These are phyloP conservation scores for Lactifluus piperatus DNA, from an alignment of 768 basidiomycete genomes.

Conservation along the genomic window DNA sequence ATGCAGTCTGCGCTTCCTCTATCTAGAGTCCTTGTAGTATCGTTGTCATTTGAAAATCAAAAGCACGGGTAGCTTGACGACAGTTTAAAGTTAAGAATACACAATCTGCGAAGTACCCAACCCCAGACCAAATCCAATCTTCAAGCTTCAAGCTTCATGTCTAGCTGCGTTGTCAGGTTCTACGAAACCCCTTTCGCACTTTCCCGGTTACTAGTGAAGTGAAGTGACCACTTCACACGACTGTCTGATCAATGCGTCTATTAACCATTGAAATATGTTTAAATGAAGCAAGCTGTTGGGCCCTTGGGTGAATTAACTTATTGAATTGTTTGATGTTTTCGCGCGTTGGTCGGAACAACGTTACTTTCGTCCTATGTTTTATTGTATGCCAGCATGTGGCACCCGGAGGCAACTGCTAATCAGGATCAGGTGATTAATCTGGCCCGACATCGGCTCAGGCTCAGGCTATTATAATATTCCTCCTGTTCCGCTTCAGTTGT, in stretches of 20 bases:
- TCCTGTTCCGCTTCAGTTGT: too few relatives aligned
- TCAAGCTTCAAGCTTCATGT: neutral
- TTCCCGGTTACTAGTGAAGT: neutral
- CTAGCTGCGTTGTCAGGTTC: neutral
- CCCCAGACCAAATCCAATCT: neutral
- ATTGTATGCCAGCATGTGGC: neutral
- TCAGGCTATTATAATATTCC: too few relatives aligned
- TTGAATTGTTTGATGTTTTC: neutral
- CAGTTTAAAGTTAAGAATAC: neutral
- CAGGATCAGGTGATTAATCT: too few relatives aligned
- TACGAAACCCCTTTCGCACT: neutral
- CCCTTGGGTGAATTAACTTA: neutral
- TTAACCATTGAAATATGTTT: neutral
- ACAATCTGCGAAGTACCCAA: neutral
- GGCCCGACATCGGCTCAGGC: too few relatives aligned
- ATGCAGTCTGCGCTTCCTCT: neutral
- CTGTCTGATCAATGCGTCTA: neutral
- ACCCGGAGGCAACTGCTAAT: too few relatives aligned
- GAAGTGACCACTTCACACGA: neutral
- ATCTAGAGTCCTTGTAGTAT: neutral
- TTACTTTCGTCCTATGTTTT: neutral
- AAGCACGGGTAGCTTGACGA: neutral
- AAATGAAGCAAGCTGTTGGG: neutral
- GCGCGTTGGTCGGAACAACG: neutral
- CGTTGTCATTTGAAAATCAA: neutral